Conservation (phyloP, 257 asterid species). For the Ajuga chamaepitys region DNA sequence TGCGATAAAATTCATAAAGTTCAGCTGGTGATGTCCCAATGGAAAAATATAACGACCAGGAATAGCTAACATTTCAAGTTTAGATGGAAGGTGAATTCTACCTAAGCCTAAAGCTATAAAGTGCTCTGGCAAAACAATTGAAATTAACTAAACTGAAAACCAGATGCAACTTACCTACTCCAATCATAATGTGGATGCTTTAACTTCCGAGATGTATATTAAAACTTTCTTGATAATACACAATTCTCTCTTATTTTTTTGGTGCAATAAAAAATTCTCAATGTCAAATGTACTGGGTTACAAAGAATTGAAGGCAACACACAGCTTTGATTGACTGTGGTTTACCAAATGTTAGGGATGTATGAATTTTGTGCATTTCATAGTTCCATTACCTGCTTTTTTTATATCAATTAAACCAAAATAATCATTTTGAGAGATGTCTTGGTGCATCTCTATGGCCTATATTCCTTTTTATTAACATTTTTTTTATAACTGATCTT, state of each 20-base stretch:
- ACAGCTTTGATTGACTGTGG: not conserved
- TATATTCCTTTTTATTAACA: not conserved
- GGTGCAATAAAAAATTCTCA: not conserved
- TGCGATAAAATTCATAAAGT: not conserved
- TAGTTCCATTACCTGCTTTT: not conserved
- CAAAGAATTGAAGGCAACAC: not conserved
- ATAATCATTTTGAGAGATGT: not conserved
- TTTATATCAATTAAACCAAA: not conserved
- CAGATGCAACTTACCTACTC: not conserved
- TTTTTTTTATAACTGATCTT: not conserved
- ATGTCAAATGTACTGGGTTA: not conserved
- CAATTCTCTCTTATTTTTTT: not conserved
- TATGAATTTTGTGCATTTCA: not conserved
- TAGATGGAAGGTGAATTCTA: not conserved
- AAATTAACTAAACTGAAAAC: not conserved
- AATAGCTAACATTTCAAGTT: not conserved
- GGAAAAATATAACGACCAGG: not conserved
- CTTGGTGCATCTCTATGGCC: not conserved
- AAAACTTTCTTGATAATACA: not conserved
- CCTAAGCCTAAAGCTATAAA: not conserved
- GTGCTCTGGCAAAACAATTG: not conserved
- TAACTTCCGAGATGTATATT: not conserved
- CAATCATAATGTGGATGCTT: not conserved
- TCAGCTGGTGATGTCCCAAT: not conserved
- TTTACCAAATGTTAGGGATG: slow-evolving; percentile 4